phyloP scores from a whole-genome alignment of 305 asterid species.

The Rubia tinctorum region DNA sequence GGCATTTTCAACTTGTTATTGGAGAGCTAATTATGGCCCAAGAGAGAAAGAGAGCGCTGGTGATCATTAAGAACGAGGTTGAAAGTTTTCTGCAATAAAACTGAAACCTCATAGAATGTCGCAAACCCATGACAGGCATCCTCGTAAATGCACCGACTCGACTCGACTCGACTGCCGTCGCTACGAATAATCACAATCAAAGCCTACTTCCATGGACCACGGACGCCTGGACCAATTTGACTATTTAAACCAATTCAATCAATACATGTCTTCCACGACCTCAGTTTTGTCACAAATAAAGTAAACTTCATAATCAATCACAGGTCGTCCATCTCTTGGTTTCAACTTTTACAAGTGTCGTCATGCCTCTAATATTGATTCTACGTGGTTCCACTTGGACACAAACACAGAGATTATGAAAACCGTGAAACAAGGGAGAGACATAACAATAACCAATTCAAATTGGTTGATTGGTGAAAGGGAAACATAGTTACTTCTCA shows the following conservation, averaged over 20 bases:
- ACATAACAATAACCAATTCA: no score
- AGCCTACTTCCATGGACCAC: neutral
- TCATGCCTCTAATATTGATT: neutral
- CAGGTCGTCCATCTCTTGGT: neutral
- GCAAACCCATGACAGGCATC: conserved; percentile 30
- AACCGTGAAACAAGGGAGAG: neutral
- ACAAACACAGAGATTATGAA: neutral
- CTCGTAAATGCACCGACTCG: conserved; percentile 19
- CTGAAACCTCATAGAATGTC: conserved; percentile 35
- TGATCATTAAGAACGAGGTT: conserved; percentile 3
- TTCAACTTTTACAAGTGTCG: neutral
- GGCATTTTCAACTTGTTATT: neutral
- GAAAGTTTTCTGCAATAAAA: conserved; percentile 19
- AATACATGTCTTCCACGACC: neutral
- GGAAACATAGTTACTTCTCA: no score
- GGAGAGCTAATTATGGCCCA: neutral
- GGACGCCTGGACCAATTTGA: neutral
- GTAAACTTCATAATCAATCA: neutral
- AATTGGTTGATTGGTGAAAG: no score
- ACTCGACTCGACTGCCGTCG: neutral
- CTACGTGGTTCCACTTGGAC: conserved; percentile 2
- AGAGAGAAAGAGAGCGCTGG: neutral
- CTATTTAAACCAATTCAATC: neutral
- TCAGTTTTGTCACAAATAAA: neutral
- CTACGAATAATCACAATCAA: neutral